Percentiles rank a stretch among this genome's conserved stretches.
phyloP scores from a whole-genome alignment of 1,139 yeast species.

The Arxiozyma slooffiae region DNA sequence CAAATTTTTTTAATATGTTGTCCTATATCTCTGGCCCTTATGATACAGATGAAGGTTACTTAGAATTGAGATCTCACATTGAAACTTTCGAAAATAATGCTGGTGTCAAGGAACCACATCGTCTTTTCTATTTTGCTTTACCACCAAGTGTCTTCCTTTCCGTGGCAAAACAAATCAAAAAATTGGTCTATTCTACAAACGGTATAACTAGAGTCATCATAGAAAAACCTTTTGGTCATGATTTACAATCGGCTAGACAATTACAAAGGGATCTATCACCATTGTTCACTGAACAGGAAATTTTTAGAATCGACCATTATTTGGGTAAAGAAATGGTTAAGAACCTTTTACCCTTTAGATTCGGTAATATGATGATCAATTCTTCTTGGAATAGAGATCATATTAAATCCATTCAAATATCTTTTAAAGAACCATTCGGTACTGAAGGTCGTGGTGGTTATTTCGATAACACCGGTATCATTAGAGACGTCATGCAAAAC shows the following conservation, averaged over 20 bases:
- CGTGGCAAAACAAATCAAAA: slow-evolving; percentile 67
- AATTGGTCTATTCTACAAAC: slow-evolving; percentile 52
- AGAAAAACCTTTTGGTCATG: slow-evolving; percentile 97
- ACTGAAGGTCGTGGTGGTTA: slow-evolving; percentile 99
- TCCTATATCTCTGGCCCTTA: slow-evolving; percentile 70
- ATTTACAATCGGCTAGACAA: slow-evolving; percentile 64
- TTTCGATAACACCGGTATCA: slow-evolving; percentile 89
- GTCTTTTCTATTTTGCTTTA: slow-evolving; percentile 83
- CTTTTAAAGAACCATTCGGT: slow-evolving; percentile 94
- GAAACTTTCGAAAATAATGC: slow-evolving; percentile 47
- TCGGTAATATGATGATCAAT: slow-evolving; percentile 76
- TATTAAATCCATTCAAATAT: slow-evolving; percentile 71
- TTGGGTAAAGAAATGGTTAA: slow-evolving; percentile 97
- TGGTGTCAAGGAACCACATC: slow-evolving; percentile 44
- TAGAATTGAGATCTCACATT: slow-evolving; percentile 44
- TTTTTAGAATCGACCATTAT: slow-evolving; percentile 93
- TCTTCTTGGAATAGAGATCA: slow-evolving; percentile 81
- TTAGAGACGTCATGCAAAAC: slow-evolving; percentile 97
- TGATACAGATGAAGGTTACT: slow-evolving; percentile 67
- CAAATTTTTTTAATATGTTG: slow-evolving; percentile 55
- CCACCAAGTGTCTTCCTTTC: slow-evolving; percentile 87
- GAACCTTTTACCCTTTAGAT: slow-evolving; percentile 77
- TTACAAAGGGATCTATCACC: slow-evolving; percentile 74
- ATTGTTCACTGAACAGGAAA: slow-evolving; percentile 79
- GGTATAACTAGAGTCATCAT: slow-evolving; percentile 78